A percentile compares a stretch with the other conserved stretches of the same genome.
phyloP scores from a whole-genome alignment of 768 basidiomycete species.

The Tricholomella constricta region DNA sequence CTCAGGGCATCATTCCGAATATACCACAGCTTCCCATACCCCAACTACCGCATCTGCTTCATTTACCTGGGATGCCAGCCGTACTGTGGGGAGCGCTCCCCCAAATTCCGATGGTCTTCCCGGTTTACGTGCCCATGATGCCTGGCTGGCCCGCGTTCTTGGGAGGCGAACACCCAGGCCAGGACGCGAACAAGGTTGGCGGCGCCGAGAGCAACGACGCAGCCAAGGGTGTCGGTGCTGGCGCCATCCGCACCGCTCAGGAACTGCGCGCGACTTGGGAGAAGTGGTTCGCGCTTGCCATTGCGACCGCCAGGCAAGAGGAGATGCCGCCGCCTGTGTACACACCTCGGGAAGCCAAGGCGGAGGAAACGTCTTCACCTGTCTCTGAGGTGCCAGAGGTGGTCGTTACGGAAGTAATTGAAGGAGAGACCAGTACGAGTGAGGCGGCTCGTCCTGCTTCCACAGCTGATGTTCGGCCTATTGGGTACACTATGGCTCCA shows the following conservation, averaged over 20 bases:
- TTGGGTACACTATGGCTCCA: slow-evolving; percentile 50
- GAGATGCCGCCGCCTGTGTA: slow-evolving; percentile 73
- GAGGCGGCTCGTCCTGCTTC: slow-evolving; percentile 22
- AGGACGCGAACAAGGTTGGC: slow-evolving; percentile 28
- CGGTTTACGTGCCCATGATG: slow-evolving; percentile 69
- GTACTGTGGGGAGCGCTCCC: slow-evolving; percentile 64
- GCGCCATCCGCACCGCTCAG: slow-evolving; percentile 52
- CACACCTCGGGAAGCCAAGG: slow-evolving; percentile 55
- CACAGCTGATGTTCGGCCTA: slow-evolving; percentile 35
- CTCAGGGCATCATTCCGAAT: slow-evolving; percentile 50
- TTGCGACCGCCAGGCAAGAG: slow-evolving; percentile 49
- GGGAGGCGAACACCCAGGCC: slow-evolving; percentile 43
- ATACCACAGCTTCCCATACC: slow-evolving; percentile 53
- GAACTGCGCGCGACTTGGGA: slow-evolving; percentile 76
- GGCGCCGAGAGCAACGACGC: slow-evolving; percentile 32
- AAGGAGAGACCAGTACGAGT: slow-evolving; percentile 3
- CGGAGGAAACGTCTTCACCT: slow-evolving; percentile 10
- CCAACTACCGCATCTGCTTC: slow-evolving; percentile 60
- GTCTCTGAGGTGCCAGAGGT: slow-evolving; percentile 8
- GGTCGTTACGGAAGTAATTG: slow-evolving; percentile 13
- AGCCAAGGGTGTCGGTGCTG: slow-evolving; percentile 40
- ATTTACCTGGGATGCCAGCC: slow-evolving; percentile 67
- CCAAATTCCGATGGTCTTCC: slow-evolving; percentile 78
- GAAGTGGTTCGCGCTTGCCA: slow-evolving; percentile 65
- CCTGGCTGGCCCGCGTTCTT: slow-evolving; percentile 68